Conservation (phyloP, 163 green algal genomes). For the Prototheca wickerhamii region DNA sequence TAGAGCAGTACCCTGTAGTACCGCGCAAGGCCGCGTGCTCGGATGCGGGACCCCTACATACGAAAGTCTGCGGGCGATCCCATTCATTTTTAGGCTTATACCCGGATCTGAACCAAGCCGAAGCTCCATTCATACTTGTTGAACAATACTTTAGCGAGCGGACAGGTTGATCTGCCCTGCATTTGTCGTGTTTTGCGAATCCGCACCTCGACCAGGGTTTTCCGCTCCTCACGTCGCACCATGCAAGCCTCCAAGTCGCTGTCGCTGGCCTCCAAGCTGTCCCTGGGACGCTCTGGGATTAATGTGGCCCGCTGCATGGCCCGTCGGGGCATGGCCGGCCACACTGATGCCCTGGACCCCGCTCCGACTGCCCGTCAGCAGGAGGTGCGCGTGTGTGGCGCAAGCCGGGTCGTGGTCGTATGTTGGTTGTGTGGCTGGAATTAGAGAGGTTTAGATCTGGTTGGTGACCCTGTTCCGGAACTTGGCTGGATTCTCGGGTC, state of each 20-base stretch:
- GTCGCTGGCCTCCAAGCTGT: too few relatives aligned
- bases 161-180: neutral
- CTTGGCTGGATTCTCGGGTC: too few relatives aligned
- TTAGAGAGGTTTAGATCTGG: too few relatives aligned
- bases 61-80: neutral
- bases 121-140: neutral
- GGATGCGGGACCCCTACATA: neutral
- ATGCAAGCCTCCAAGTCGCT: too few relatives aligned
- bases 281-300: too few relatives aligned
- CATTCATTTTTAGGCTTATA: conserved; percentile 1
- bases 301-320: too few relatives aligned
- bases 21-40: too few relatives aligned
- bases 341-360: conserved; percentile 13
- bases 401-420: too few relatives aligned
- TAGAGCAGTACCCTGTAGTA: too few relatives aligned
- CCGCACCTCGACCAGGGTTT: neutral
- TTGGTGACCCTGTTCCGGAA: too few relatives aligned
- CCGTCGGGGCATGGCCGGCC: conserved; percentile 1
- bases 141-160: conserved; percentile 5
- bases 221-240: too few relatives aligned
- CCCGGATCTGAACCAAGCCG: neutral
- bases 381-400: conserved; percentile 10
- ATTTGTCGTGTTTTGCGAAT: neutral
- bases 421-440: too few relatives aligned
- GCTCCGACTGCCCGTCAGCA: conserved; percentile 16